A percentile compares a stretch with the other conserved stretches of the same genome.
These are phyloP conservation scores for Vigna angularis DNA, from an alignment of 306 rosid species.

Conservation along the genomic window DNA sequence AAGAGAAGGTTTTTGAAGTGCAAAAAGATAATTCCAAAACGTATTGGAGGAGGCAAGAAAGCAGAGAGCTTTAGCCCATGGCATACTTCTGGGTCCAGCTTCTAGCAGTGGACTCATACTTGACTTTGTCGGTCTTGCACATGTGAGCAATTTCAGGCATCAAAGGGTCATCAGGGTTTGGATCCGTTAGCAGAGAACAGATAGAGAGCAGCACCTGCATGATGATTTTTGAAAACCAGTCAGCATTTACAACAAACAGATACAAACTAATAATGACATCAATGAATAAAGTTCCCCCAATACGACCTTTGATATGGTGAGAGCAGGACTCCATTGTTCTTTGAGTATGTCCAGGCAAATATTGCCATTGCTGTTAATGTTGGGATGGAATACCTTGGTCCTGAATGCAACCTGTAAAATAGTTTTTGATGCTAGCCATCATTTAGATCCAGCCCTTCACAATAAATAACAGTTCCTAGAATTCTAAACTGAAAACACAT, in stretches of 20 bases:
- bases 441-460: constrained; percentile 14
- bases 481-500: background rate
- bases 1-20: constrained; percentile 19
- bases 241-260: constrained; percentile 13
- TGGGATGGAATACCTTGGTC: constrained; percentile 95
- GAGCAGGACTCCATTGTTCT: constrained; percentile 99
- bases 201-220: constrained; percentile 85
- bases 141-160: constrained; percentile 95
- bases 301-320: constrained; percentile 88
- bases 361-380: constrained; percentile 85
- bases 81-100: constrained; percentile 96
- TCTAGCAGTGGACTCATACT: constrained; percentile 84
- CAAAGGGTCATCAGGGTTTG: constrained; percentile 93
- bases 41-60: constrained; percentile 10
- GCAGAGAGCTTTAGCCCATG: constrained; percentile 59
- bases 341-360: constrained; percentile 93
- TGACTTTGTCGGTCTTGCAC: constrained; percentile 79
- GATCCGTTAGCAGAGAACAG: constrained; percentile 87
- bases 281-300: constrained; percentile 16
- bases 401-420: constrained; percentile 82
- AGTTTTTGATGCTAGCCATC: constrained; percentile 14
- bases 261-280: constrained; percentile 8
- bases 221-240: constrained; percentile 26
- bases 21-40: constrained; percentile 39
- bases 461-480: background rate